Evolutionary conservation across 1,139 yeast genomes (phyloP), one percentile per base, ranked within the genome.

Genomic region (Scheffersomyces lignicola): DNA sequence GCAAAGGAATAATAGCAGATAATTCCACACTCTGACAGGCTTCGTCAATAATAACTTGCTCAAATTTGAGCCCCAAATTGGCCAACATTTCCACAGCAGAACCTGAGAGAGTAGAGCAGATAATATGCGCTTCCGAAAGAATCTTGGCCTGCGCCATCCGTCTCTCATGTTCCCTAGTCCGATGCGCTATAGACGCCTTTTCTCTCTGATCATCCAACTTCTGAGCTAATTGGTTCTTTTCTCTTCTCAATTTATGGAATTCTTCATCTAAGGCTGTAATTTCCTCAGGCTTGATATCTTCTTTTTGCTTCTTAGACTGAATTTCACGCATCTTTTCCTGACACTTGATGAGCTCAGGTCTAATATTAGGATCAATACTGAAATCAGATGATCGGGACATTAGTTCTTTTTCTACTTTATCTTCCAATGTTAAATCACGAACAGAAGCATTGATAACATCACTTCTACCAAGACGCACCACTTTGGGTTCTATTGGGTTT

Each of bases 21-120:
- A 92, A 58, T 54, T 94, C 99, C 31, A 94, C 92, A 78, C 96
- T 85, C 58, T 94, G 99, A 52, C 97, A 95, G 1, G 98, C 98
- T 59, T 94, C 99, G 68, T 94, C 99, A 45, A 94, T 83, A 37
- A 94, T 82, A 2, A 94, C 97, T n/a, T 95, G 87, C 36, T 86
- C 96, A 58, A 94, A 92, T 26, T 76, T 76, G 52, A 88, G 74
- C 12, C 89, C 80, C 51, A 90, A 64, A 31, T 80, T 74, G 0
- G 90, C 79, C 34, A 94, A 69, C 40, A 88, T 79, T 42, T 85
- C 94, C 62, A 89, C 96, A 0, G 98, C 97, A 3, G 97, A 81
- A 14, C 97, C 98, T 0, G 97, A 89, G 28, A 94, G 66, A 0
- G 99, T 94, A 0, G 97, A 73, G 53, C 98, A 94, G 24, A 94